Evolutionary conservation across 2,329 filamentous ascomycete species (phyloP).

Genomic region (Pseudopyrenochaeta lycopersici): DNA sequence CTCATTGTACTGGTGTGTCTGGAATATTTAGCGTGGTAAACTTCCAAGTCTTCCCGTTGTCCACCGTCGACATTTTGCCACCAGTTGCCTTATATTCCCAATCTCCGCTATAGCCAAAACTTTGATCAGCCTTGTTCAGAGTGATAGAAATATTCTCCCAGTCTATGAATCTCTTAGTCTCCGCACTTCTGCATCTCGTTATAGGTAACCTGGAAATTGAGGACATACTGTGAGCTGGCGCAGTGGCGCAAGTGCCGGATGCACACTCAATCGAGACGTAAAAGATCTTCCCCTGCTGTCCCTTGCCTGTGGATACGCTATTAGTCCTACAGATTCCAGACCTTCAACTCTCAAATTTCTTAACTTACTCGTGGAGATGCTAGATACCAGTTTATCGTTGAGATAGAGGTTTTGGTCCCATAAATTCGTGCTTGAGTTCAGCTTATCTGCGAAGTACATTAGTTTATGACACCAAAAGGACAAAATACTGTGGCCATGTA

Average conservation of each 20-base stretch:
- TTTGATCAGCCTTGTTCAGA: conserved; percentile 20
- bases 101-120: conserved; percentile 17
- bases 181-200: too few relatives aligned
- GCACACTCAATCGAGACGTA: conserved; percentile 34
- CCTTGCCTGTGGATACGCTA: conserved; percentile 17
- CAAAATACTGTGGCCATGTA: background rate
- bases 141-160: conserved; percentile 27
- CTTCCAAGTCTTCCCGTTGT: conserved; percentile 29
- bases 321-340: conserved; percentile 2
- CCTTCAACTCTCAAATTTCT: background rate
- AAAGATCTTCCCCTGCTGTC: conserved; percentile 30
- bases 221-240: conserved; percentile 31
- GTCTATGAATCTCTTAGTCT: background rate
- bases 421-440: conserved; percentile 25
- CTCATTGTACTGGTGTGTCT: background rate
- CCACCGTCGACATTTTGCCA: conserved; percentile 25
- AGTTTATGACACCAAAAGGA: background rate
- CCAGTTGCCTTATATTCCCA: conserved; percentile 25
- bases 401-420: conserved; percentile 37
- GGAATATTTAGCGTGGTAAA: conserved; percentile 18
- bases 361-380: conserved; percentile 27
- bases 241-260: conserved; percentile 20
- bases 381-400: conserved; percentile 30
- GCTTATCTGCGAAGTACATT: conserved; percentile 21
- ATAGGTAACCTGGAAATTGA: background rate